phyloP scores from a whole-genome alignment of 345 rosid genomes.

The Isatis tinctoria region DNA sequence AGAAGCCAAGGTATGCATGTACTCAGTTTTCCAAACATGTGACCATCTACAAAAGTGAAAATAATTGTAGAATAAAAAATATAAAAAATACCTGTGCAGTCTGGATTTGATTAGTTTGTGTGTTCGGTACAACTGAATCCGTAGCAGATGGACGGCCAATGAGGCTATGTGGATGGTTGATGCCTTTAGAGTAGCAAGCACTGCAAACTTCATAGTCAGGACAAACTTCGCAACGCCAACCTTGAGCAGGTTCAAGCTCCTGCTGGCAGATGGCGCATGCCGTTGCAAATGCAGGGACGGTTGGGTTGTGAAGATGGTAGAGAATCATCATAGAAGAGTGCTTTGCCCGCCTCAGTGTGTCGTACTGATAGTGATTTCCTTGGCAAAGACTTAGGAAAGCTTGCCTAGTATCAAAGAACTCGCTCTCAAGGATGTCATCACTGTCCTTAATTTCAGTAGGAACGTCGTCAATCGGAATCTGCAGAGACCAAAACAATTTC shows the following conservation, averaged over 20 bases:
- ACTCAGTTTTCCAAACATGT: background rate
- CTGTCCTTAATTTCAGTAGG: conserved; percentile 75
- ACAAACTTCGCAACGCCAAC: conserved; percentile 97
- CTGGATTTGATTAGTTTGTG: conserved; percentile 83
- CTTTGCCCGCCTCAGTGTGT: conserved; percentile 91
- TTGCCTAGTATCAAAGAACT: conserved; percentile 97
- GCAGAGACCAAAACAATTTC: conserved; percentile 28
- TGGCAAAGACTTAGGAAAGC: conserved; percentile 98
- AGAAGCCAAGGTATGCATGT: conserved; percentile 13
- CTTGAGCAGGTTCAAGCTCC: conserved; percentile 95
- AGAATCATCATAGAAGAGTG: conserved; percentile 99
- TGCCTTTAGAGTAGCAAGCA: conserved; percentile 76
- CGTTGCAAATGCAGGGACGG: conserved; percentile 94
- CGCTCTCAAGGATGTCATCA: conserved; percentile 97
- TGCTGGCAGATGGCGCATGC: conserved; percentile 75
- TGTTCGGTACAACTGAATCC: conserved; percentile 88
- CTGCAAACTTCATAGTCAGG: conserved; percentile 94
- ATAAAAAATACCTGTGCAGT: conserved; percentile 53
- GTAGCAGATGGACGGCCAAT: conserved; percentile 71
- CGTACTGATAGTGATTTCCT: conserved; percentile 98
- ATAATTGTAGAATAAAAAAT: background rate
- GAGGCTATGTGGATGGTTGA: conserved; percentile 90
- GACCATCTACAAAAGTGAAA: background rate
- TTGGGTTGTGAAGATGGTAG: conserved; percentile 98
- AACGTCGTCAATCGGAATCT: conserved; percentile 67